phyloP scores from a whole-genome alignment of 805 yeast genomes.

The Nakazawaea ishiwadae region DNA sequence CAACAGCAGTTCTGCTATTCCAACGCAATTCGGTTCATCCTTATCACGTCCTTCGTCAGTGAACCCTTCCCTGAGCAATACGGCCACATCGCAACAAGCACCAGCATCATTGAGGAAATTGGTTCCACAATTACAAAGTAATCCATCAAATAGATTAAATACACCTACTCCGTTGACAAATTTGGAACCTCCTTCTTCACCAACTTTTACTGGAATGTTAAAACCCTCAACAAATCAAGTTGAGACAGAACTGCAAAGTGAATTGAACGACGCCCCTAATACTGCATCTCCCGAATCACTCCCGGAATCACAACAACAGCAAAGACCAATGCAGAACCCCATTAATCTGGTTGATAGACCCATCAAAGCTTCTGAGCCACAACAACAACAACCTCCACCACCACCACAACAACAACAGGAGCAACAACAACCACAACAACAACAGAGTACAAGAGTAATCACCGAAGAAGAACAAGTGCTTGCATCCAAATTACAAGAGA shows the following conservation, averaged over 20 bases:
- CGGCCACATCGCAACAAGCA: too few species aligned
- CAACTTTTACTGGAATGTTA: constrained; percentile 10
- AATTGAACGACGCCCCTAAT: constrained; percentile 12
- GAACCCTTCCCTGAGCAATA: too few species aligned
- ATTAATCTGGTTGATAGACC: neutral
- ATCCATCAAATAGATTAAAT: constrained; percentile 26
- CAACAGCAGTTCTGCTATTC: neutral
- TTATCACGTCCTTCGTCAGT: neutral
- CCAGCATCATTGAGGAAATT: constrained; percentile 7
- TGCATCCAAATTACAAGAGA: constrained; percentile 68
- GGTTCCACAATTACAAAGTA: constrained; percentile 2
- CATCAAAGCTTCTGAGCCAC: constrained; percentile 9
- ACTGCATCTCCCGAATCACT: constrained; percentile 12
- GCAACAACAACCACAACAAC: constrained; percentile 19
- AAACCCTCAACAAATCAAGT: neutral
- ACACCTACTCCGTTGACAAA: constrained; percentile 31
- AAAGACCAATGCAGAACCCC: neutral
- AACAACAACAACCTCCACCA: constrained; percentile 14
- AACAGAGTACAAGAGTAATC: constrained; percentile 21
- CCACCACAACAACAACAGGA: constrained; percentile 13
- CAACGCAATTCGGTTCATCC: too few species aligned
- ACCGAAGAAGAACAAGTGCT: constrained; percentile 60
- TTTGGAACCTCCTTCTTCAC: constrained; percentile 23
- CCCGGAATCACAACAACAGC: constrained; percentile 5
- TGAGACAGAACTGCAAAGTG: constrained; percentile 10